These are phyloP conservation scores for Aspergillus egyptiacus DNA, from an alignment of 495 filamentous ascomycete species.

Conservation along the genomic window DNA sequence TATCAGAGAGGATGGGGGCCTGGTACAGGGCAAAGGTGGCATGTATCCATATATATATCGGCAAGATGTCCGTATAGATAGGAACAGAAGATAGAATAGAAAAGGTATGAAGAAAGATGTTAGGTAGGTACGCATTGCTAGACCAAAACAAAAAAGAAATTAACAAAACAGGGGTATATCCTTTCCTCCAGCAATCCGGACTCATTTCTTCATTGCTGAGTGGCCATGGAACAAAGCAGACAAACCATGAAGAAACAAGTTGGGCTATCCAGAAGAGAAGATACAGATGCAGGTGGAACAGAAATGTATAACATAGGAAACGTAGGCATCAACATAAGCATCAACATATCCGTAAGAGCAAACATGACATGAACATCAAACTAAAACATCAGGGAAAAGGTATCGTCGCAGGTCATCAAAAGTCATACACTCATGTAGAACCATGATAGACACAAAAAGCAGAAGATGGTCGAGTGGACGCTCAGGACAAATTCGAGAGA, in stretches of 20 bases:
- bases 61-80: too few relatives aligned
- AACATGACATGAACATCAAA: slow-evolving; percentile 16
- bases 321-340: slow-evolving; percentile 10
- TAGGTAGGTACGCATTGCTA: slow-evolving; percentile 6
- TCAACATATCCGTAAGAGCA: slow-evolving; percentile 15
- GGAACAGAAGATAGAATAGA: slow-evolving; percentile 1
- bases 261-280: slow-evolving; percentile 15
- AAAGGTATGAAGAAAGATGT: slow-evolving; percentile 5
- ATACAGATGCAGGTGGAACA: slow-evolving; percentile 18
- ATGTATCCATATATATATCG: too few relatives aligned
- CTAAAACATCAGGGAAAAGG: slow-evolving; percentile 29
- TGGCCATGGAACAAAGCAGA: slow-evolving; percentile 16
- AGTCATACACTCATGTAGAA: slow-evolving; percentile 45
- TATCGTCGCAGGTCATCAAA: slow-evolving; percentile 43
- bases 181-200: slow-evolving; percentile 19
- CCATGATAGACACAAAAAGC: slow-evolving; percentile 28
- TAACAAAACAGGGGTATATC: slow-evolving; percentile 19
- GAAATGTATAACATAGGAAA: slow-evolving; percentile 14
- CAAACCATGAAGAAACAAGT: slow-evolving; percentile 19
- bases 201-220: slow-evolving; percentile 21
- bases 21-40: too few relatives aligned
- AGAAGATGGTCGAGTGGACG: slow-evolving; percentile 11
- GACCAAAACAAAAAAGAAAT: slow-evolving; percentile 1
- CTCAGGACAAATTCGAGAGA: slow-evolving; percentile 13
- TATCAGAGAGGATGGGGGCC: too few relatives aligned